Evolutionary conservation across 306 rosid species (phyloP).

Genomic region (Purshia tridentata): DNA sequence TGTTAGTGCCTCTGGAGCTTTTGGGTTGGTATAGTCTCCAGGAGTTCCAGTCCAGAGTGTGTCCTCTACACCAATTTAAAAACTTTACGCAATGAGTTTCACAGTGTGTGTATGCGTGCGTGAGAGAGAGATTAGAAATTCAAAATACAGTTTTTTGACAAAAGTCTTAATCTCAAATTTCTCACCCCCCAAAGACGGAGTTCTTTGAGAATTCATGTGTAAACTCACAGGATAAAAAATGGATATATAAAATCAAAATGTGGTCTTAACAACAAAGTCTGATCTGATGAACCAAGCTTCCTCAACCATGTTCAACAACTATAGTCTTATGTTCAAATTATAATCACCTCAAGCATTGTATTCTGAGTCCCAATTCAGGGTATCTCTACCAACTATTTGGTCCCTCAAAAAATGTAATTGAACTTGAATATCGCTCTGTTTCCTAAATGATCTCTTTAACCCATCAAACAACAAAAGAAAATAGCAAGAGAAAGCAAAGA

Average conservation of each 20-base stretch:
- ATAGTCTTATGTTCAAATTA: background rate
- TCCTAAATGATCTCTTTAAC: background rate
- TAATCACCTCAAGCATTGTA: background rate
- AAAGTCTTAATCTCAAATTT: too few species aligned
- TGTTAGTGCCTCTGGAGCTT: slow-evolving; percentile 63
- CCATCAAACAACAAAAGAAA: too few species aligned
- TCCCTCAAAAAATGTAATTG: background rate
- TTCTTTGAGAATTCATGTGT: background rate
- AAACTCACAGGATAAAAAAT: background rate
- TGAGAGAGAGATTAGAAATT: background rate
- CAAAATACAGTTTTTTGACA: background rate
- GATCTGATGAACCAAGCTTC: background rate
- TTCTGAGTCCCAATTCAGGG: background rate
- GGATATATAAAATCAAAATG: background rate
- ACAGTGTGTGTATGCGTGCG: background rate
- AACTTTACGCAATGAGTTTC: background rate
- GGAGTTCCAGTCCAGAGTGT: slow-evolving; percentile 95
- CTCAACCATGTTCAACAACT: background rate
- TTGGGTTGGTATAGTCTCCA: slow-evolving; percentile 64
- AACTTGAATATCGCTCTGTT: background rate
- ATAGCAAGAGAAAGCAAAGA: background rate
- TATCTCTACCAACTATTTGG: background rate
- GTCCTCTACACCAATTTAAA: slow-evolving; percentile 51
- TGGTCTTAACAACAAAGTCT: background rate
- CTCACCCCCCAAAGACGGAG: background rate